These are phyloP conservation scores for Suhomyces vadensis DNA, from an alignment of 805 yeast genomes.

Conservation along the genomic window DNA sequence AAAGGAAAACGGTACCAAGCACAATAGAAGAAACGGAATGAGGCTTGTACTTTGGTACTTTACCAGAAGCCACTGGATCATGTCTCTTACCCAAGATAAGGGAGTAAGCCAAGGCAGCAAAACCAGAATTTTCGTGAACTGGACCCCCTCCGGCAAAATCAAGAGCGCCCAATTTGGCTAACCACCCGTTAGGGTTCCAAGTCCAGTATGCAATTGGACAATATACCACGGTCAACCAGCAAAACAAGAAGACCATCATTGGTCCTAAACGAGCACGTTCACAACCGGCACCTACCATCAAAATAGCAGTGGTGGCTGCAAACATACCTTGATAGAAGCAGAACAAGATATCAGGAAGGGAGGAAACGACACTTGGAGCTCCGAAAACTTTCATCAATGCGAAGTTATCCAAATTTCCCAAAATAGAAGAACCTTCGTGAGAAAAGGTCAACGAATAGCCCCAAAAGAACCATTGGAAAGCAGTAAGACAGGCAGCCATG, in stretches of 20 bases:
- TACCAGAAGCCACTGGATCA: conserved; percentile 68
- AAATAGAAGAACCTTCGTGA: conserved; percentile 58
- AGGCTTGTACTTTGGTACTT: conserved; percentile 88
- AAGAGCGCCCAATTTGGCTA: conserved; percentile 74
- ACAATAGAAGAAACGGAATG: conserved; percentile 90
- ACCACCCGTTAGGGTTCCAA: conserved; percentile 95
- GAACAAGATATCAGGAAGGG: conserved; percentile 89
- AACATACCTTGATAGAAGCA: conserved; percentile 96
- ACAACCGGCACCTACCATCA: conserved; percentile 97
- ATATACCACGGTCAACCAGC: conserved; percentile 95
- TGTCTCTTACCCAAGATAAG: conserved; percentile 88
- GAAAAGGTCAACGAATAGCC: conserved; percentile 90
- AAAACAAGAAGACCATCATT: conserved; percentile 89
- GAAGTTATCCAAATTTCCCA: conserved; percentile 83
- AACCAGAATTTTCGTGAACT: conserved; percentile 93
- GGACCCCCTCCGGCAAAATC: conserved; percentile 99
- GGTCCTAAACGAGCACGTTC: conserved; percentile 97
- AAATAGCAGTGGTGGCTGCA: conserved; percentile 87
- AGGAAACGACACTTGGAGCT: conserved; percentile 62
- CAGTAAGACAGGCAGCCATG: conserved; percentile 79
- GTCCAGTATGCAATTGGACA: conserved; percentile 97
- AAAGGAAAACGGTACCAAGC: conserved; percentile 87
- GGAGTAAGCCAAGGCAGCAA: conserved; percentile 93
- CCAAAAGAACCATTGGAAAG: conserved; percentile 99
- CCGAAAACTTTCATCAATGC: conserved; percentile 81